These are phyloP conservation scores for Middelhovenomyces tepae DNA, from an alignment of 805 yeast genomes.

Conservation along the genomic window DNA sequence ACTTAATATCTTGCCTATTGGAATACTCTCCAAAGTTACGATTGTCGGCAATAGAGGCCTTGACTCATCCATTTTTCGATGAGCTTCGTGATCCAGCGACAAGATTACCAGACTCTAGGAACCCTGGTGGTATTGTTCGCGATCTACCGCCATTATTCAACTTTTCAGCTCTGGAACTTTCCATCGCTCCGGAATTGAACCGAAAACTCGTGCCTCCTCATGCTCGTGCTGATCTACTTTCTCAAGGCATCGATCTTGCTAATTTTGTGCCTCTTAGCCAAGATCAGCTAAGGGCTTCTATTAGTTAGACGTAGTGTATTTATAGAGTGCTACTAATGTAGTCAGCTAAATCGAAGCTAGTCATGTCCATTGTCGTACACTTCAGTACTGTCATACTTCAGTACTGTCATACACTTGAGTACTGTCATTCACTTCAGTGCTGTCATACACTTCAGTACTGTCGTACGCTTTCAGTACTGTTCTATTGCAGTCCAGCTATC, in stretches of 20 bases:
- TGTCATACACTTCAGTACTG: too few relatives aligned
- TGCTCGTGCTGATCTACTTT: conserved; percentile 34
- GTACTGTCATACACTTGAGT: too few relatives aligned
- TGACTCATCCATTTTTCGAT: conserved; percentile 84
- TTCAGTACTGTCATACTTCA: too few relatives aligned
- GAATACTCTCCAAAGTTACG: conserved; percentile 87
- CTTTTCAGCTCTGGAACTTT: conserved; percentile 60
- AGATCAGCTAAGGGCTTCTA: too few relatives aligned
- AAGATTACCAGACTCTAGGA: conserved; percentile 33
- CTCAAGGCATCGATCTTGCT: conserved; percentile 34
- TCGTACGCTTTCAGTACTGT: too few relatives aligned
- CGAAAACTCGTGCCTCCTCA: conserved; percentile 31
- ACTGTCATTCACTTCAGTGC: too few relatives aligned
- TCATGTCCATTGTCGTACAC: too few relatives aligned
- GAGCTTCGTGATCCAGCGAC: conserved; percentile 57
- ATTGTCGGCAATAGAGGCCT: conserved; percentile 67
- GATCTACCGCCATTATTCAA: conserved; percentile 69
- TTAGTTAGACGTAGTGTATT: too few relatives aligned
- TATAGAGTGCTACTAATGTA: too few relatives aligned
- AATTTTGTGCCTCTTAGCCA: conserved; percentile 50
- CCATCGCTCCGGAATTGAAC: conserved; percentile 34
- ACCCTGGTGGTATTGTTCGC: conserved; percentile 59
- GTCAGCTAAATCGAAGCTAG: too few relatives aligned
- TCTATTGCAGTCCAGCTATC: too few relatives aligned
- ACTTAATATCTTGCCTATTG: conserved; percentile 67